Evolutionary conservation across 495 filamentous ascomycete species (phyloP), one percentile per base, ranked within the genome.

Genomic region (Hypoxylon intermedium): DNA sequence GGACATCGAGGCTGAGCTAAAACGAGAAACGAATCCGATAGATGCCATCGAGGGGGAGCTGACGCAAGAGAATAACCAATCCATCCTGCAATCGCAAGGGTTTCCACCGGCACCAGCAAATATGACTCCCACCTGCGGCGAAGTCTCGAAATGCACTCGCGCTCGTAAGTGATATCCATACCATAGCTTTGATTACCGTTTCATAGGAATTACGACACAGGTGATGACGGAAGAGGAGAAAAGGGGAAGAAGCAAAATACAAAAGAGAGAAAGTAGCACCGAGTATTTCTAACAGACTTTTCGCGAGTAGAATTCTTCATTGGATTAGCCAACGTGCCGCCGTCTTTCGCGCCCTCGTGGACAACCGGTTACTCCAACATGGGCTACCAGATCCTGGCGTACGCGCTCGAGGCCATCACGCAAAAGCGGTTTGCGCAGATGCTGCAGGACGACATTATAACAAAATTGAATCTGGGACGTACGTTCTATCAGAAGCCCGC

Each of bases 281-380:
- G 24, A 15, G 37, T n/a, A 37, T 2, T 11, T 42, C 21, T 36
- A 16, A 44, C 50, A 24, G 18, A 2, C 49, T 65, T 45, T 54
- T 40, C 34, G 0, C 20, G 41, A 41, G 38, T 50, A 81, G 81
- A 83, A 47, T 84, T 84, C 65, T 83, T 87, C 67, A 48, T 68
- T 0, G 83, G 81, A 2, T 61, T 86, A 12, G 62, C 78, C 11
- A 65, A 75, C 9, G 68, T 72, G 0, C 73, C 78, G 31, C 83
- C 83, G 0, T 75, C 79, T 6, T 83, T 77, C 59, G 59, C 72
- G 0, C 77, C 83, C 3, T 76, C 71, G 31, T 60, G 75, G 6
- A 81, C 77, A 4, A 78, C 84, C 0, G 75, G 77, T 11, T 87
- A 87, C 67, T 83, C 83, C 9, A 85, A 87, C 67, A 77, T 75